Evolutionary conservation across 2,329 filamentous ascomycete species (phyloP).

Genomic region (Cercospora berteroae): DNA sequence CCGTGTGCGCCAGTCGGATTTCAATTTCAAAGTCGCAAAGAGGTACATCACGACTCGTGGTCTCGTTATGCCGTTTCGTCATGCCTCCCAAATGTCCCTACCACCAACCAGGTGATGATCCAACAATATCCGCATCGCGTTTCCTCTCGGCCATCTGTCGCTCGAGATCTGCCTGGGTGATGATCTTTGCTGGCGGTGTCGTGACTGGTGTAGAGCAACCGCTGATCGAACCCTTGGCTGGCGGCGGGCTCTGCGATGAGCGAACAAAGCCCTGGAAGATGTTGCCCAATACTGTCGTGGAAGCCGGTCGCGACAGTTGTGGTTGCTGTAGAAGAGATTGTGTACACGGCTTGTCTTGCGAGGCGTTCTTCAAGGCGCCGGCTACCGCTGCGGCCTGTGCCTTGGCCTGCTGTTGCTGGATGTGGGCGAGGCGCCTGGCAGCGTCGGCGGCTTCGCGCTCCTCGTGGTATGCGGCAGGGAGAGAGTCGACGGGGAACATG

Average conservation of each 20-base stretch:
- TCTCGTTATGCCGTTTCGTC: slow-evolving; percentile 4
- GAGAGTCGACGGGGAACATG: slow-evolving; percentile 37
- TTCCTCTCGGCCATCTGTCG: slow-evolving; percentile 32
- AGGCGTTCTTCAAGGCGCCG: slow-evolving; percentile 11
- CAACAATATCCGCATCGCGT: slow-evolving; percentile 34
- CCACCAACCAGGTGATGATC: slow-evolving; percentile 22
- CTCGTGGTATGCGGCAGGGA: slow-evolving; percentile 36
- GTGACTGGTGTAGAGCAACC: slow-evolving; percentile 22
- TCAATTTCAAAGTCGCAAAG: neutral
- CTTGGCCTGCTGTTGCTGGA: slow-evolving; percentile 26
- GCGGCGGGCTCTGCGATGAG: slow-evolving; percentile 12
- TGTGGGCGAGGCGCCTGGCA: slow-evolving; percentile 25
- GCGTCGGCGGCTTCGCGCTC: slow-evolving; percentile 32
- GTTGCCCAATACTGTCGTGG: slow-evolving; percentile 31
- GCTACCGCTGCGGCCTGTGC: slow-evolving; percentile 19
- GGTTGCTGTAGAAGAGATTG: slow-evolving; percentile 25
- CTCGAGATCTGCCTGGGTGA: slow-evolving; percentile 31
- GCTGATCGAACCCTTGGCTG: slow-evolving; percentile 10
- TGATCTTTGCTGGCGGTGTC: slow-evolving; percentile 24
- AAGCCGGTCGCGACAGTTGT: slow-evolving; percentile 23
- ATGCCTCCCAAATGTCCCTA: neutral
- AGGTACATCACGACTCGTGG: neutral
- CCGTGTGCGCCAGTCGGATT: neutral
- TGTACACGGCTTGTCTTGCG: slow-evolving; percentile 13
- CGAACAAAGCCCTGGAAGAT: slow-evolving; percentile 30